Conservation (phyloP, 2,329 filamentous ascomycete species). For the Xylaria multiplex region DNA sequence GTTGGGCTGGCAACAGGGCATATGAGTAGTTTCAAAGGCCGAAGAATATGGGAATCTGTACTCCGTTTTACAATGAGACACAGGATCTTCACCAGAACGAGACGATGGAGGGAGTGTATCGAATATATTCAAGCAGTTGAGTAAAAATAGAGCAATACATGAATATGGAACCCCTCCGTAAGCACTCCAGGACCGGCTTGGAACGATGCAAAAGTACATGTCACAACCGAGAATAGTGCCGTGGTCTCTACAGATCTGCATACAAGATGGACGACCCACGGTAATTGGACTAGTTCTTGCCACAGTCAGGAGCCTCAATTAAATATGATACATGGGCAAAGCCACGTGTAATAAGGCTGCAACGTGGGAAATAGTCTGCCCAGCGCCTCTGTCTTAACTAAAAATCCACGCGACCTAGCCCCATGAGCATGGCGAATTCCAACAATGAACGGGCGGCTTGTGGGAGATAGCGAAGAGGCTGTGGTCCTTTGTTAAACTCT, state of each 20-base stretch:
- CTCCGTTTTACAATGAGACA: conserved; percentile 5
- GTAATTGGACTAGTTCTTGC: not conserved
- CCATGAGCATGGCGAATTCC: not conserved
- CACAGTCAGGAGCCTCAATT: not conserved
- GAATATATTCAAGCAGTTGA: not conserved
- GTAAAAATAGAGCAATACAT: not conserved
- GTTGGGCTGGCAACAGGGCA: not conserved
- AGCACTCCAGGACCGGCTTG: too few relatives aligned
- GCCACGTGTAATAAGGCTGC: not conserved
- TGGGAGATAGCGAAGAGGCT: not conserved
- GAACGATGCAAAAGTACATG: not conserved
- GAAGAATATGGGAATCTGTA: not conserved
- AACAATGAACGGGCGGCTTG: not conserved
- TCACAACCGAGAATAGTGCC: not conserved
- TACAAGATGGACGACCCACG: not conserved
- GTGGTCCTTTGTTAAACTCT: not conserved
- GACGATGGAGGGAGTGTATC: not conserved
- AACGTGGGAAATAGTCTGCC: not conserved
- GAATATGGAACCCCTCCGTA: not conserved
- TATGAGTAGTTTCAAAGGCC: not conserved
- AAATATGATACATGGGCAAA: not conserved
- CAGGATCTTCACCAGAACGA: not conserved
- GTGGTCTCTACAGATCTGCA: not conserved
- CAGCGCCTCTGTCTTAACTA: not conserved
- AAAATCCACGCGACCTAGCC: not conserved